Percentiles rank a stretch among this genome's conserved stretches.
Evolutionary conservation across 202 grass and related monocot species (phyloP).

Genomic region (Panicum virgatum): DNA sequence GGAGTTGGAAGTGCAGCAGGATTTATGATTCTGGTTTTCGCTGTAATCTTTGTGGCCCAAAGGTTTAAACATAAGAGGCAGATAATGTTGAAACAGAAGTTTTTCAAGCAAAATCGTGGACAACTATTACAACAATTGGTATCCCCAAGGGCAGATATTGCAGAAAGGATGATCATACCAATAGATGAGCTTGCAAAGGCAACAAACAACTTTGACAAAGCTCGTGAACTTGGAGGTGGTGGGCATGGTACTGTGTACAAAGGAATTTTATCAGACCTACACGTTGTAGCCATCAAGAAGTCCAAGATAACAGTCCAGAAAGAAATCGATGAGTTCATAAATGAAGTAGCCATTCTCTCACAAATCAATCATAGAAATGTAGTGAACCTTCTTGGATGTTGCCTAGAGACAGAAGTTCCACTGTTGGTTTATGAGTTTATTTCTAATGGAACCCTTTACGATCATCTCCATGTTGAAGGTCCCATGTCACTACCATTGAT

Average conservation of each 20-base stretch:
- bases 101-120: slow-evolving; percentile 6
- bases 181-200: background rate
- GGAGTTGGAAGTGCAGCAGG: slow-evolving; percentile 17
- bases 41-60: background rate
- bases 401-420: background rate
- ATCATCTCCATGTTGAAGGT: background rate
- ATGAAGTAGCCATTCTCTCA: background rate
- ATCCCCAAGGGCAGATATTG: background rate
- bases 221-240: background rate
- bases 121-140: slow-evolving; percentile 2
- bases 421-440: slow-evolving; percentile 1
- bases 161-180: background rate
- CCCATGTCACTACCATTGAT: background rate
- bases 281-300: background rate
- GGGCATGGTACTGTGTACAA: background rate
- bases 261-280: slow-evolving; percentile 5
- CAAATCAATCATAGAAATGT: background rate
- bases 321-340: slow-evolving; percentile 9
- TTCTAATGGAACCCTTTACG: background rate
- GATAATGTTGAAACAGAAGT: background rate
- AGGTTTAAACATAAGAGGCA: background rate
- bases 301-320: background rate
- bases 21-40: background rate
- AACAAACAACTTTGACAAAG: slow-evolving; percentile 10
- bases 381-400: slow-evolving; percentile 9